A percentile compares a stretch with the other conserved stretches of the same genome.
Conservation (phyloP, 441 rosid genomes). For the Aleurites moluccanus region DNA sequence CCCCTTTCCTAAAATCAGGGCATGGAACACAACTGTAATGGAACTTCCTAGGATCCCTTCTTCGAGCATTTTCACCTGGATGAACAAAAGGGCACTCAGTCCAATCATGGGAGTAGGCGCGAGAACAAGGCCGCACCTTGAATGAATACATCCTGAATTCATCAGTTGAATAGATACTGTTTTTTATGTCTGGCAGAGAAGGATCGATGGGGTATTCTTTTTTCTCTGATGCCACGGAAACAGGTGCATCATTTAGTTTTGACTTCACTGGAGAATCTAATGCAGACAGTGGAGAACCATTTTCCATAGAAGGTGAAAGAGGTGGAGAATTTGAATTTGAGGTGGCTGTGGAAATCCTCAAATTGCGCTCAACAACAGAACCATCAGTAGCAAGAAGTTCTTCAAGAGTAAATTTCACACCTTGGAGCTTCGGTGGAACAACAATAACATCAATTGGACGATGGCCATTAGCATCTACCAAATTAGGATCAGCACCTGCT, state of each 20-base stretch:
- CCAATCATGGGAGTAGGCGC: slow-evolving; percentile 88
- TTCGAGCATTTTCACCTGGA: slow-evolving; percentile 82
- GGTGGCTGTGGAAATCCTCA: slow-evolving; percentile 30
- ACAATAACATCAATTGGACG: slow-evolving; percentile 47
- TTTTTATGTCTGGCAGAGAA: slow-evolving; percentile 57
- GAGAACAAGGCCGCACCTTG: slow-evolving; percentile 77
- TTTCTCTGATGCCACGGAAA: slow-evolving; percentile 33
- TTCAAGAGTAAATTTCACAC: slow-evolving; percentile 30
- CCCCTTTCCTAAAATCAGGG: slow-evolving; percentile 71
- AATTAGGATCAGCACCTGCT: slow-evolving; percentile 46
- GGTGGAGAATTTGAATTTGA: slow-evolving; percentile 33
- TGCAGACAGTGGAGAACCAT: slow-evolving; percentile 41
- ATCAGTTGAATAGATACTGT: slow-evolving; percentile 63
- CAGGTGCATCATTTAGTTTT: slow-evolving; percentile 33
- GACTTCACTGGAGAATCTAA: slow-evolving; percentile 30
- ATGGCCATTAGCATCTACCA: slow-evolving; percentile 36
- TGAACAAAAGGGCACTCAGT: slow-evolving; percentile 88
- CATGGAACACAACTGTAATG: slow-evolving; percentile 77
- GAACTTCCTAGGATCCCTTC: slow-evolving; percentile 81
- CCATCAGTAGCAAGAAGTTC: slow-evolving; percentile 47
- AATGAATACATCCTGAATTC: slow-evolving; percentile 81
- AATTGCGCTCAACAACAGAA: slow-evolving; percentile 38
- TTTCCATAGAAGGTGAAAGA: slow-evolving; percentile 34
- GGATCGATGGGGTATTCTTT: slow-evolving; percentile 74
- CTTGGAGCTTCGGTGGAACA: slow-evolving; percentile 29